These are phyloP conservation scores for Termitomyces sp. DNA, from an alignment of 768 basidiomycete genomes.

Conservation along the genomic window DNA sequence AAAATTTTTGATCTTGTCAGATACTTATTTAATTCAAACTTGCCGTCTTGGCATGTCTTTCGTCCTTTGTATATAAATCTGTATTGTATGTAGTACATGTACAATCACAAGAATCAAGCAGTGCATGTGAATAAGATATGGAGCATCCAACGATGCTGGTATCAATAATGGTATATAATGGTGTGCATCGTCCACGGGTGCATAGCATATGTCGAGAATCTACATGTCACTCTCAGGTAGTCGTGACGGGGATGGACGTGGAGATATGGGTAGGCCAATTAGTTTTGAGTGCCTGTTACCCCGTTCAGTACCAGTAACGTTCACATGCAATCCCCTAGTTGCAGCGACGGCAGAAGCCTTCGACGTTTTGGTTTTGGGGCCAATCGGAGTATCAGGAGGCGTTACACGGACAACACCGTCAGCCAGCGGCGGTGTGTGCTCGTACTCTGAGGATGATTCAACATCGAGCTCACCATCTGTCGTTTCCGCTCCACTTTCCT, in stretches of 20 bases:
- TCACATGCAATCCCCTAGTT: constrained; percentile 67
- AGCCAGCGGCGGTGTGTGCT: constrained; percentile 23
- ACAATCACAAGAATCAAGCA: constrained; percentile 11
- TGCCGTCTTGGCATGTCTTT: background rate
- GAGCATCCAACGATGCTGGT: constrained; percentile 9
- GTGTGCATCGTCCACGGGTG: constrained; percentile 6
- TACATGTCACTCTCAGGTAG: constrained; percentile 14
- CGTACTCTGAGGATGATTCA: constrained; percentile 46
- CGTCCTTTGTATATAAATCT: background rate
- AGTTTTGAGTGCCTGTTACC: constrained; percentile 63
- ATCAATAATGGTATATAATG: constrained; percentile 17
- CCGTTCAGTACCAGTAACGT: constrained; percentile 45
- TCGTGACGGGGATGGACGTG: constrained; percentile 45
- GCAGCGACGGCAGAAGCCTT: constrained; percentile 62
- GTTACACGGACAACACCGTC: constrained; percentile 28
- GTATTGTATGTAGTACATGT: constrained; percentile 4
- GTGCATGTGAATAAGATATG: constrained; percentile 9
- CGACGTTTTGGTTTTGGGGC: constrained; percentile 38
- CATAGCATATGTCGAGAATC: constrained; percentile 8
- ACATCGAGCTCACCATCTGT: constrained; percentile 53
- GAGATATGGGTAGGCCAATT: constrained; percentile 59
- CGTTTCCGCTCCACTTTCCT: constrained; percentile 74
- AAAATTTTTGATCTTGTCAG: constrained; percentile 1
- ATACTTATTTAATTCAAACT: too few relatives aligned
- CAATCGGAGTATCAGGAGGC: constrained; percentile 40